Evolutionary conservation across 805 yeast species (phyloP).

Genomic region (Babjeviella inositovora): DNA sequence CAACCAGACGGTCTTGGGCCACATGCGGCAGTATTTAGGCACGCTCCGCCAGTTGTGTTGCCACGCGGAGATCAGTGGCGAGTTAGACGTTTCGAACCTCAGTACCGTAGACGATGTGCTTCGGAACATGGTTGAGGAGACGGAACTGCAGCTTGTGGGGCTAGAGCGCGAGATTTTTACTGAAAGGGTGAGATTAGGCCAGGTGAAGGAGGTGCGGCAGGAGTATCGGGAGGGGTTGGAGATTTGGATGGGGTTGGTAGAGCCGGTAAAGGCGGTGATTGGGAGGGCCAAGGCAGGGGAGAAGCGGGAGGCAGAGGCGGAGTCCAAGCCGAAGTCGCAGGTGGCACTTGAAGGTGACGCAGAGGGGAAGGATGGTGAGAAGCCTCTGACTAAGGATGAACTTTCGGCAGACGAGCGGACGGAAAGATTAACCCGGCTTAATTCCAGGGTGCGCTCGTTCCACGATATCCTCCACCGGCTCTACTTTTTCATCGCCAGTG

Average conservation of each 20-base stretch:
- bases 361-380: constrained; percentile 7
- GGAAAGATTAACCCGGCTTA: constrained; percentile 2
- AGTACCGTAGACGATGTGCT: constrained; percentile 57
- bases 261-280: constrained; percentile 10
- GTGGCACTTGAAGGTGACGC: constrained; percentile 3
- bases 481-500: constrained; percentile 64
- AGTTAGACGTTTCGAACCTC: constrained; percentile 7
- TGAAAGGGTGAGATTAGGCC: too few species aligned
- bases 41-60: constrained; percentile 69
- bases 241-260: constrained; percentile 23
- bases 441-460: constrained; percentile 26
- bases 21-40: constrained; percentile 57
- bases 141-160: constrained; percentile 27
- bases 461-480: constrained; percentile 56
- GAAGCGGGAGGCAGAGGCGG: constrained; percentile 1
- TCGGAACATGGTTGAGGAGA: constrained; percentile 40
- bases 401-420: constrained; percentile 3
- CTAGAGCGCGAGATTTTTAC: constrained; percentile 36
- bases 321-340: not conserved
- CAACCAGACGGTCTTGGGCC: constrained; percentile 18
- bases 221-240: constrained; percentile 32
- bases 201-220: constrained; percentile 41
- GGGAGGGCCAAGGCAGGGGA: constrained; percentile 4
- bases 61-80: constrained; percentile 36
- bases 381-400: constrained; percentile 3